These are phyloP conservation scores for Solanum gandarillasii DNA, from an alignment of 257 asterid genomes.

Conservation along the genomic window DNA sequence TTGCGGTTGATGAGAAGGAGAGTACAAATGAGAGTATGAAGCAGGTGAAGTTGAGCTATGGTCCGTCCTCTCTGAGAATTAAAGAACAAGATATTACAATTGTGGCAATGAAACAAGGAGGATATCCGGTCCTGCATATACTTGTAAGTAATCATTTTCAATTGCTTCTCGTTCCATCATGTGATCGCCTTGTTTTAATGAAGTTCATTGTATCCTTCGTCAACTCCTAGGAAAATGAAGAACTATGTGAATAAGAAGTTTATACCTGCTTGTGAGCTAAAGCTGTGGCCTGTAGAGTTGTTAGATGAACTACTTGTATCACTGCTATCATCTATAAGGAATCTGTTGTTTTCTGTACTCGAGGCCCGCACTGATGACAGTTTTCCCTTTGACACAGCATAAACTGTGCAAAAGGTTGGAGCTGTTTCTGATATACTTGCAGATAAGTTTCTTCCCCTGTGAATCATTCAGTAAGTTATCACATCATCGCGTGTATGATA, in stretches of 20 bases:
- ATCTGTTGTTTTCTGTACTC: slow-evolving; percentile 36
- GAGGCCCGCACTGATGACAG: slow-evolving; percentile 58
- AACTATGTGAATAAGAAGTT: neutral
- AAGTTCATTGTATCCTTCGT: neutral
- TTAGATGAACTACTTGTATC: slow-evolving; percentile 41
- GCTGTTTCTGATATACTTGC: slow-evolving; percentile 45
- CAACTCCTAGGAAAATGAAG: neutral
- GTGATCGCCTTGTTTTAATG: neutral
- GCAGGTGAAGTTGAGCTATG: slow-evolving; percentile 10
- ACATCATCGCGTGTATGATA: neutral
- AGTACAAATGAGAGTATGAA: slow-evolving; percentile 23
- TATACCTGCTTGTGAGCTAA: slow-evolving; percentile 39
- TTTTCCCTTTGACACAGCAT: slow-evolving; percentile 72
- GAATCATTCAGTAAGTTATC: neutral
- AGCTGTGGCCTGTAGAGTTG: slow-evolving; percentile 30
- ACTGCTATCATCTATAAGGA: slow-evolving; percentile 30
- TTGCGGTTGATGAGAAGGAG: slow-evolving; percentile 51
- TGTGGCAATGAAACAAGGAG: neutral
- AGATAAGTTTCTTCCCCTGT: slow-evolving; percentile 24
- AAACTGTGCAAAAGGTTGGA: slow-evolving; percentile 60
- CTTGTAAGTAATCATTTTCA: neutral
- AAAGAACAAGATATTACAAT: neutral
- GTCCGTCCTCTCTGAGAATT: slow-evolving; percentile 47
- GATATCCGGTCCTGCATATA: neutral
- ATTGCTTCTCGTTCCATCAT: neutral